A percentile compares a stretch with the other conserved stretches of the same genome.
Conservation (phyloP, 2,329 filamentous ascomycete species). For the Incumbomyces lentus region DNA sequence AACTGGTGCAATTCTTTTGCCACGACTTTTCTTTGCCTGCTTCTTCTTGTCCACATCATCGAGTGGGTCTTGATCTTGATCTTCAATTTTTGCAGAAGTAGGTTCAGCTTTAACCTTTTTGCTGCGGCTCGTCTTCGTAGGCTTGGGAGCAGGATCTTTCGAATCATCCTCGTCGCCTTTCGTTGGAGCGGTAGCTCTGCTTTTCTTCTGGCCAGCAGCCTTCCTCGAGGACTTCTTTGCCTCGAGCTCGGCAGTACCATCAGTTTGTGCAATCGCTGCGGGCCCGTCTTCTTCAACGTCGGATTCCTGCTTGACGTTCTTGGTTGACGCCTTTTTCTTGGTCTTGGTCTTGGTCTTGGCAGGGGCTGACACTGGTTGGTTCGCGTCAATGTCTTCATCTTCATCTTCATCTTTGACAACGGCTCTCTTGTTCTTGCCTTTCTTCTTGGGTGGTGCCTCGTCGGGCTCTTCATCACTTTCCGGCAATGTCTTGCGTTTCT, state of each 20-base stretch:
- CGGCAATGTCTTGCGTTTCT: conserved; percentile 24
- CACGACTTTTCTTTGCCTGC: neutral
- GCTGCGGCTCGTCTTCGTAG: neutral
- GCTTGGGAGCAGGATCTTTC: neutral
- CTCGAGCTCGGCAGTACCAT: conserved; percentile 4
- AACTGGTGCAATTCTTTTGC: conserved; percentile 1
- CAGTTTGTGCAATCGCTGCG: neutral
- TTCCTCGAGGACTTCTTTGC: neutral
- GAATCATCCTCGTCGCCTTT: neutral
- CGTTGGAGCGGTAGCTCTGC: neutral
- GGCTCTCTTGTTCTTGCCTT: conserved; percentile 6
- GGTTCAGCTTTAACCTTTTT: conserved; percentile 8
- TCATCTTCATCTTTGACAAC: conserved; percentile 20
- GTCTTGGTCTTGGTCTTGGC: neutral
- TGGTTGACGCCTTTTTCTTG: conserved; percentile 29
- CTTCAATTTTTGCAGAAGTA: neutral
- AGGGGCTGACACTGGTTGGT: conserved; percentile 13
- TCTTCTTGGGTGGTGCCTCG: conserved; percentile 10
- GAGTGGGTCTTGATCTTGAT: conserved; percentile 7
- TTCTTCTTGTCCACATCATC: conserved; percentile 6
- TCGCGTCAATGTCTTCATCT: conserved; percentile 23
- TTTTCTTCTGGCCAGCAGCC: neutral
- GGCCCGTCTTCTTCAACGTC: conserved; percentile 6
- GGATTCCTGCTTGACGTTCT: conserved; percentile 43
- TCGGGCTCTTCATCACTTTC: conserved; percentile 16